A percentile compares a stretch with the other conserved stretches of the same genome.
These are phyloP conservation scores for Rhodotorula kratochvilovae DNA, from an alignment of 768 basidiomycete genomes.

Conservation along the genomic window DNA sequence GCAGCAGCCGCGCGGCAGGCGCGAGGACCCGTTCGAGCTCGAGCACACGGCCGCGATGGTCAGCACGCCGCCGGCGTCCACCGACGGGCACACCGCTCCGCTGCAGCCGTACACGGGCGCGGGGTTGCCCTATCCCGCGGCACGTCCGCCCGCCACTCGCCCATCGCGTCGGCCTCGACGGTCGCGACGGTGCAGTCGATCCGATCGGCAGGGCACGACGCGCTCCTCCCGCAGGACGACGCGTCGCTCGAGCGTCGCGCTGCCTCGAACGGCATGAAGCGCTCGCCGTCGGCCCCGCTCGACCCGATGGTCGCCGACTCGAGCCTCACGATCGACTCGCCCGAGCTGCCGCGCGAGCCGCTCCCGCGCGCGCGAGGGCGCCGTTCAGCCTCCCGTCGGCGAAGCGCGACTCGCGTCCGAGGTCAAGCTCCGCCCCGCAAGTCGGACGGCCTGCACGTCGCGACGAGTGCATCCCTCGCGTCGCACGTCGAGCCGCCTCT, in stretches of 20 bases:
- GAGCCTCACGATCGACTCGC: slow-evolving; percentile 31
- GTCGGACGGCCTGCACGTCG: background rate
- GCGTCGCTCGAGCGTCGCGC: slow-evolving; percentile 33
- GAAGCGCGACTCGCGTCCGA: background rate
- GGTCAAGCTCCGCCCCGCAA: background rate
- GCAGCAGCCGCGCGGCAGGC: background rate
- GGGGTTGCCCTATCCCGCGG: background rate
- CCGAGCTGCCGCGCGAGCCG: background rate
- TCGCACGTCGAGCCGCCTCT: background rate
- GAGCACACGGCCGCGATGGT: slow-evolving; percentile 16
- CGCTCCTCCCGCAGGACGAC: slow-evolving; percentile 41
- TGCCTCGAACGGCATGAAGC: slow-evolving; percentile 11
- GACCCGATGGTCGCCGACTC: slow-evolving; percentile 39
- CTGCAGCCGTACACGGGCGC: background rate
- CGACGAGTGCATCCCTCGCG: background rate
- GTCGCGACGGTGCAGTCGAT: slow-evolving; percentile 24
- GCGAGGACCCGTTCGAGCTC: slow-evolving; percentile 31
- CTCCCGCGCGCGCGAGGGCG: background rate
- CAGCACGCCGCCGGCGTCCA: background rate
- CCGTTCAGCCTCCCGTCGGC: background rate
- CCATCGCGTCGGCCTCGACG: background rate
- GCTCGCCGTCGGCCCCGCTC: slow-evolving; percentile 34
- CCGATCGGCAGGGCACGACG: slow-evolving; percentile 23
- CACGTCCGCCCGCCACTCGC: background rate
- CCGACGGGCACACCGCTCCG: background rate